Base-by-base conservation (phyloP, 495 filamentous ascomycete species). In the Stereocaulon alpinum region DNA sequence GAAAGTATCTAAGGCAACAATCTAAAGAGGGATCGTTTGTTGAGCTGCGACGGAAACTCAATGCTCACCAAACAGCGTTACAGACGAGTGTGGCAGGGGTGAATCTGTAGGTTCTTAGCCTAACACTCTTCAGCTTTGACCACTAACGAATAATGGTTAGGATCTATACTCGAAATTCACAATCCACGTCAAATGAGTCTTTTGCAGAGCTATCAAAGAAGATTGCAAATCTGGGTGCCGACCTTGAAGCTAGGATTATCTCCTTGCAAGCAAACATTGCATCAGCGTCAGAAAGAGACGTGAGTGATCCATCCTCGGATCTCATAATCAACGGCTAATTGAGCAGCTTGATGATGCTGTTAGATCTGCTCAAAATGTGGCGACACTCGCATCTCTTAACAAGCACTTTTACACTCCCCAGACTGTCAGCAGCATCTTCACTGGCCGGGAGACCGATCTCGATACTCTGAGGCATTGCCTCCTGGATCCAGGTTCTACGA, bases 341-440 rank as follows among this genome's bases (percentile, higher is more conserved):
- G 22, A 10, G 30, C 49, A 50, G 45, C 29, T 47, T 20, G 18
- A 50, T 14, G 48, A 58, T 40, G 27, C 56, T 17, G 44, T 49
- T 7, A 58, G 34, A 49, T 58, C 56, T 32, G 56, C 56, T n/a
- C 30, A 50, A 40, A 49, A 27, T 27, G 27, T 50, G 4, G n/a
- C 40, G 22, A 18, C 56, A 20, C 41, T 49, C 30, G 43, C 43
- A 48, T 58, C 44, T 40, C 20, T 30, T 29, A 58, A 58, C 17
- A 50, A 50, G 24, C 56, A 60, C 47, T 62, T 62, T 20, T 50
- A 57, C 14, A 58, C 48, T 20, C 55, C 61, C 6, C 61, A 51
- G 20, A 45, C 47, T 27, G 63, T 59, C 45, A 65, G 60, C 47
- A 57, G 51, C 47, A 59, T 67, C 29, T 65, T 63, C 47, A 63